Percentiles rank a stretch among this genome's conserved stretches.
phyloP scores from a whole-genome alignment of 306 rosid species.

The Adenanthera pavonina region DNA sequence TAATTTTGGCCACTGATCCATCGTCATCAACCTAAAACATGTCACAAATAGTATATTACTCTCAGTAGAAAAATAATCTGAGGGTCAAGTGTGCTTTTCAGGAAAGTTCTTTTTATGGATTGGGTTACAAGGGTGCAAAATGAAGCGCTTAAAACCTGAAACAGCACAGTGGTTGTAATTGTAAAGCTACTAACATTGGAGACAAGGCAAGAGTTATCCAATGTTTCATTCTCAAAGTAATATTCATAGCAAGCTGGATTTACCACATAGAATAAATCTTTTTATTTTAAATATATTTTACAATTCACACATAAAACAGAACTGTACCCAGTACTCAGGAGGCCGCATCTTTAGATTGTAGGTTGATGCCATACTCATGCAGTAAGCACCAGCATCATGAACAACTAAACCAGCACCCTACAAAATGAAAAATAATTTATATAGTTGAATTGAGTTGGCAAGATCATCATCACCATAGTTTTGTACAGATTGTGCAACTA shows the following conservation, averaged over 20 bases:
- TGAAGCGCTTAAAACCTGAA: not conserved
- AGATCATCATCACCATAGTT: conserved; percentile 10
- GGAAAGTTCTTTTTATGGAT: not conserved
- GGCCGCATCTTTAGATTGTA: conserved; percentile 98
- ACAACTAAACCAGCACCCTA: conserved; percentile 96
- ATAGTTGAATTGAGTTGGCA: conserved; percentile 28
- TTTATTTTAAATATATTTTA: not conserved
- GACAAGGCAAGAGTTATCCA: not conserved
- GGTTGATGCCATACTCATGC: conserved; percentile 99
- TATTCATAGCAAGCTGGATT: not conserved
- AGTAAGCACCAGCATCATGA: conserved; percentile 98
- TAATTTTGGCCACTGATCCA: conserved; percentile 84
- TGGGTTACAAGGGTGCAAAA: not conserved
- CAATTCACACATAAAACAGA: not conserved
- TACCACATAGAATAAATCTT: not conserved
- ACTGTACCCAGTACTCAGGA: conserved; percentile 89
- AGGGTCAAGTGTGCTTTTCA: not conserved
- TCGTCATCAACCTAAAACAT: conserved; percentile 72
- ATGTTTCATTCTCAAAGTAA: not conserved
- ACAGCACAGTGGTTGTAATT: not conserved
- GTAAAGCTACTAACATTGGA: not conserved
- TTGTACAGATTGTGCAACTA: conserved; percentile 10
- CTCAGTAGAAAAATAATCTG: not conserved
- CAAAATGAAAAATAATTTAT: conserved; percentile 39
- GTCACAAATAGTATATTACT: conserved; percentile 3